A percentile compares a stretch with the other conserved stretches of the same genome.
phyloP scores from a whole-genome alignment of 2,329 filamentous ascomycete species.

The Fusarium scirpi region DNA sequence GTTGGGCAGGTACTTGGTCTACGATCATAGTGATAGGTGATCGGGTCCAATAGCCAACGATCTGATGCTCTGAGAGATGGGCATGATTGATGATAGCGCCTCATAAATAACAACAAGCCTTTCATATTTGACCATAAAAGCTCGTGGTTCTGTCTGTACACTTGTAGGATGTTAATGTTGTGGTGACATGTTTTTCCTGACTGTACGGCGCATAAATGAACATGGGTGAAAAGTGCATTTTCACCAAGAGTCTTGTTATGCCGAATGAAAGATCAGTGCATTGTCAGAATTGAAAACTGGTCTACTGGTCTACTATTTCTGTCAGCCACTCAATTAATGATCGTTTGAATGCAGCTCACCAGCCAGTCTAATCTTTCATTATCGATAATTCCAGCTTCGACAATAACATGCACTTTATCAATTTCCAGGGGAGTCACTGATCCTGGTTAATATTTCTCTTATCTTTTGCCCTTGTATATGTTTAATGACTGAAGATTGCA shows the following conservation, averaged over 20 bases:
- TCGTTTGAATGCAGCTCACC: neutral
- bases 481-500: neutral
- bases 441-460: neutral
- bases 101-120: constrained; percentile 25
- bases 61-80: constrained; percentile 38
- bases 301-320: neutral
- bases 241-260: neutral
- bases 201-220: neutral
- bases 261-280: neutral
- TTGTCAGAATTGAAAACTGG: neutral
- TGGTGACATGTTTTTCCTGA: neutral
- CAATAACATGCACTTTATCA: neutral
- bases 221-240: neutral
- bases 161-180: neutral
- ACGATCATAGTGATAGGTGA: constrained; percentile 17
- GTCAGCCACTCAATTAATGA: neutral
- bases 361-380: neutral
- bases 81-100: constrained; percentile 37
- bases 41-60: constrained; percentile 4
- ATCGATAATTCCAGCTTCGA: neutral
- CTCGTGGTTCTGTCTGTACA: neutral
- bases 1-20: constrained; percentile 1
- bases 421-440: neutral
- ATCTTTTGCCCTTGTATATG: neutral
- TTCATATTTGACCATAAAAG: constrained; percentile 14